A percentile compares a stretch with the other conserved stretches of the same genome.
Evolutionary conservation across 331 rosid species (phyloP).

Genomic region (Pyracantha coccinea): DNA sequence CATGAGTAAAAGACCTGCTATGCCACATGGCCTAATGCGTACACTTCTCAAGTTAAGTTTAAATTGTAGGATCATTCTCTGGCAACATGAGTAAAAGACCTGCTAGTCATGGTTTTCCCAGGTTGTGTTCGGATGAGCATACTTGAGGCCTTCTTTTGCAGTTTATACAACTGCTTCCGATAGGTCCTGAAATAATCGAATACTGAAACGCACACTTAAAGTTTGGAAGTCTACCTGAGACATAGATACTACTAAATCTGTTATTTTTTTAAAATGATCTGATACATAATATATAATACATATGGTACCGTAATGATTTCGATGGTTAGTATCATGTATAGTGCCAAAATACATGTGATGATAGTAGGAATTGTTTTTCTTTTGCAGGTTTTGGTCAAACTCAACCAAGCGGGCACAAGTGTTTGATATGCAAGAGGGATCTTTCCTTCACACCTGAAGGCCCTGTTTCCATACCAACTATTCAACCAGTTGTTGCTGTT

Average conservation of each 20-base stretch:
- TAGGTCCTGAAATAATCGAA: background rate
- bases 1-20: background rate
- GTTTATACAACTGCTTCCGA: too few relatives aligned
- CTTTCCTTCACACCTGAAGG: conserved; percentile 45
- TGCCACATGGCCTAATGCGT: background rate
- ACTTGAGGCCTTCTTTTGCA: too few relatives aligned
- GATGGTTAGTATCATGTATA: background rate
- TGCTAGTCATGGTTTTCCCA: background rate
- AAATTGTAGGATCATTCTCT: background rate
- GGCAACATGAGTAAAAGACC: too few relatives aligned
- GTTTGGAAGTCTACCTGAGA: background rate
- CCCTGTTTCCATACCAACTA: conserved; percentile 20
- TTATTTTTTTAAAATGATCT: background rate
- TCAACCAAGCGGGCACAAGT: conserved; percentile 35
- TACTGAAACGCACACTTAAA: background rate
- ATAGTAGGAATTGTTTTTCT: background rate
- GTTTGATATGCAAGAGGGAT: conserved; percentile 56
- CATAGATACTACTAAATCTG: too few relatives aligned
- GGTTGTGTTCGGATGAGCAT: background rate
- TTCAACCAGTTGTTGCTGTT: conserved; percentile 34
- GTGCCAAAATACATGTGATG: background rate
- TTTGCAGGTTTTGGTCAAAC: conserved; percentile 21
- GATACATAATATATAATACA: background rate
- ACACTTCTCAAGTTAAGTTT: background rate
- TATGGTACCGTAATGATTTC: background rate